Percentiles rank a stretch among this genome's conserved stretches.
Evolutionary conservation across 2,329 filamentous ascomycete species (phyloP).

Genomic region (Penicillium decumbens): DNA sequence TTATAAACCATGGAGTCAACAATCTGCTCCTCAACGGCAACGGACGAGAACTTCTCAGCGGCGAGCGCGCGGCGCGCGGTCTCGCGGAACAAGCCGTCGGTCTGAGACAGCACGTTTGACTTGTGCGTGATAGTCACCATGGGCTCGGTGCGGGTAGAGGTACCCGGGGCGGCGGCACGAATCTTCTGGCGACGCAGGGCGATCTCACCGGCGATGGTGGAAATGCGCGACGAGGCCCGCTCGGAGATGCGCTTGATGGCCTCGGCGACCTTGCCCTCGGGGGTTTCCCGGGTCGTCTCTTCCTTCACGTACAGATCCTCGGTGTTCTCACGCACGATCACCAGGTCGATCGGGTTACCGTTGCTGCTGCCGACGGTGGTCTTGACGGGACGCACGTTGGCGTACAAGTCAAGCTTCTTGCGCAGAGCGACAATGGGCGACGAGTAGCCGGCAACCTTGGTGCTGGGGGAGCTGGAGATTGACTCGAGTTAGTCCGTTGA

Average conservation of each 20-base stretch:
- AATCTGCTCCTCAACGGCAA: slow-evolving; percentile 90
- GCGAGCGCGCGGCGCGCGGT: slow-evolving; percentile 70
- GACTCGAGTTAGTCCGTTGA: background rate
- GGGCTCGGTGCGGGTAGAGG: slow-evolving; percentile 56
- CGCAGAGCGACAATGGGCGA: slow-evolving; percentile 94
- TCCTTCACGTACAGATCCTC: slow-evolving; percentile 98
- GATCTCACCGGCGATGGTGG: slow-evolving; percentile 90
- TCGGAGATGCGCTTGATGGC: slow-evolving; percentile 96
- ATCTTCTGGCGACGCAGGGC: slow-evolving; percentile 80
- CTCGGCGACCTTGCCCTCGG: slow-evolving; percentile 79
- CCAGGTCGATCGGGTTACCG: slow-evolving; percentile 74
- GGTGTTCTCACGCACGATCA: slow-evolving; percentile 98
- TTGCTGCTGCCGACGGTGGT: slow-evolving; percentile 54
- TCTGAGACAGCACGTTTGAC: slow-evolving; percentile 93
- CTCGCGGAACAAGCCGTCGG: slow-evolving; percentile 88
- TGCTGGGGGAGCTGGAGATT: slow-evolving; percentile 66
- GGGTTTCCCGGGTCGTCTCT: slow-evolving; percentile 73
- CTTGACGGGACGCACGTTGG: slow-evolving; percentile 96
- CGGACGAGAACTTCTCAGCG: slow-evolving; percentile 56
- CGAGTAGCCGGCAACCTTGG: slow-evolving; percentile 88
- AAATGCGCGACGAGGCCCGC: slow-evolving; percentile 77
- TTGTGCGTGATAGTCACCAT: slow-evolving; percentile 98
- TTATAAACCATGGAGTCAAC: slow-evolving; percentile 99
- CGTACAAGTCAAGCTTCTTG: slow-evolving; percentile 91
- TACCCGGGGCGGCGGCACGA: slow-evolving; percentile 53